Percentiles rank a stretch among this genome's conserved stretches.
These are phyloP conservation scores for Microdochium nivale DNA, from an alignment of 2,329 filamentous ascomycete genomes.

Conservation along the genomic window DNA sequence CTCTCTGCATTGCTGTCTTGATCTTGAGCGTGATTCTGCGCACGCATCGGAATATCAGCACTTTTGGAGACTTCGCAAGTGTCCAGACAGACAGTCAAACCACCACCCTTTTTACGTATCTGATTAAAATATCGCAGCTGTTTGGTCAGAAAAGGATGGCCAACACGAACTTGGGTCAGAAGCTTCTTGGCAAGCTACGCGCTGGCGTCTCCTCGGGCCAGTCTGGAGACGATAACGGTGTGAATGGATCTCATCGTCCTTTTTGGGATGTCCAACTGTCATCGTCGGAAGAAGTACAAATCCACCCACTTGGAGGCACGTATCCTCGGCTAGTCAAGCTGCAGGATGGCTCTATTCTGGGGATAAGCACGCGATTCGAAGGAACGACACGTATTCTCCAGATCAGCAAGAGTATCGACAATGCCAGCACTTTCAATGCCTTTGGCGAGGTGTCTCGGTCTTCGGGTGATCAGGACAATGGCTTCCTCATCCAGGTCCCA, in stretches of 20 bases:
- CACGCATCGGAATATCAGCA: neutral
- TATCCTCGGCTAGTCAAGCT: slow-evolving; percentile 37
- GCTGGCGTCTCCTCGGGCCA: neutral
- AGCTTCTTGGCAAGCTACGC: neutral
- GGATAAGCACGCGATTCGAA: slow-evolving; percentile 31
- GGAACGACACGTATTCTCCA: slow-evolving; percentile 27
- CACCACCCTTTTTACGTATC: neutral
- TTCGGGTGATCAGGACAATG: slow-evolving; percentile 35
- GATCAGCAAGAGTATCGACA: slow-evolving; percentile 34
- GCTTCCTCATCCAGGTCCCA: slow-evolving; percentile 32
- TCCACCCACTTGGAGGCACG: slow-evolving; percentile 27
- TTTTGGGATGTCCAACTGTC: neutral
- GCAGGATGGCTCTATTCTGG: slow-evolving; percentile 33
- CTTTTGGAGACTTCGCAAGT: neutral
- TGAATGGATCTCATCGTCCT: neutral
- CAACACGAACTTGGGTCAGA: neutral
- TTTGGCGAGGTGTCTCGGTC: slow-evolving; percentile 33
- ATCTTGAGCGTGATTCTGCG: neutral
- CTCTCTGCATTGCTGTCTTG: neutral
- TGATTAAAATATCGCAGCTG: neutral
- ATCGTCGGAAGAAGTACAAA: neutral
- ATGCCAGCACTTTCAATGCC: slow-evolving; percentile 28
- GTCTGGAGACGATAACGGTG: neutral
- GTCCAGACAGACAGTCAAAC: neutral
- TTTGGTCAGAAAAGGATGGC: neutral